phyloP scores from a whole-genome alignment of 257 asterid genomes.

The Solanum sparsipilum region DNA sequence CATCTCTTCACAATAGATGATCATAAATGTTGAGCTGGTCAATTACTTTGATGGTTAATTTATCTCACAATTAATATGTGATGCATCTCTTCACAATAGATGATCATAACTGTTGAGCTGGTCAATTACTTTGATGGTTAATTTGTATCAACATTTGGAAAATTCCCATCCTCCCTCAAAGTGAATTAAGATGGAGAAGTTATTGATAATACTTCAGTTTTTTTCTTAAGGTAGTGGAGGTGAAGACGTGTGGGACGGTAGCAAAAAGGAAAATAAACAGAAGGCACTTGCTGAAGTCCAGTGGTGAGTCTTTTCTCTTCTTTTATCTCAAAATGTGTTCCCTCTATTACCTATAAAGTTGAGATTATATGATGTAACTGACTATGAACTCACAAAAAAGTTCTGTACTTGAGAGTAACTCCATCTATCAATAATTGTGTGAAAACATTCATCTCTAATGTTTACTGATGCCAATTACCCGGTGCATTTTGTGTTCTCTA shows the following conservation, averaged over 20 bases:
- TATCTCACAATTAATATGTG: neutral
- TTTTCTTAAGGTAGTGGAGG: slow-evolving; percentile 83
- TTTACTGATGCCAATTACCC: neutral
- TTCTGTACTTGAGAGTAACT: neutral
- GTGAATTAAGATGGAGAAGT: neutral
- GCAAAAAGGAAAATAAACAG: slow-evolving; percentile 88
- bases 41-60: neutral
- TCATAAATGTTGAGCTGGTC: neutral
- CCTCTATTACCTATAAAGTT: neutral
- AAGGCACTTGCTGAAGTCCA: slow-evolving; percentile 67
- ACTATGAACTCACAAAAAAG: neutral
- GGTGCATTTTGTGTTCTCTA: neutral
- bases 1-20: neutral
- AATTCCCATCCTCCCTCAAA: neutral
- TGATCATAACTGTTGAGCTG: neutral
- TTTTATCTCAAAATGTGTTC: neutral
- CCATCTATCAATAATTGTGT: neutral
- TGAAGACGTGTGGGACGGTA: slow-evolving; percentile 56
- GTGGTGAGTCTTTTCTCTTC: slow-evolving; percentile 48
- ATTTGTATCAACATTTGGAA: neutral
- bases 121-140: neutral
- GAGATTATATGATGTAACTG: neutral
- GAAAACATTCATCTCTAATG: neutral
- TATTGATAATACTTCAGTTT: neutral
- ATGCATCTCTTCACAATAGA: neutral